Percentiles rank a stretch among this genome's conserved stretches.
phyloP scores from a whole-genome alignment of 2,329 filamentous ascomycete genomes.

The Coniella lustricola region DNA sequence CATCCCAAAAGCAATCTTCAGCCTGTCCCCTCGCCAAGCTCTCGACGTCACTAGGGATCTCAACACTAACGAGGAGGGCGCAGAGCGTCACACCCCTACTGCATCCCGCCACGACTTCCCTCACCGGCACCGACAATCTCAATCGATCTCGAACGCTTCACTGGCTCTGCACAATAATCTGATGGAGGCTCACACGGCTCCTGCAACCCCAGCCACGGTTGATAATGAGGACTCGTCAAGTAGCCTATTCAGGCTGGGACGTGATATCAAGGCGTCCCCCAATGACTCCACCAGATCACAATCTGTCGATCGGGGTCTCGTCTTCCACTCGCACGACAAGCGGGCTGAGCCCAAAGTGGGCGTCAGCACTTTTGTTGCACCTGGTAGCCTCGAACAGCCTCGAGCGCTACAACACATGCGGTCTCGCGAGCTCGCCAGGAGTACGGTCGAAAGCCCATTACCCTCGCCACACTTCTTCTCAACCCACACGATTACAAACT shows the following conservation, averaged over 20 bases:
- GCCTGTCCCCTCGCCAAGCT: slow-evolving; percentile 26
- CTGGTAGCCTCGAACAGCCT: slow-evolving; percentile 50
- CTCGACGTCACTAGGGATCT: slow-evolving; percentile 30
- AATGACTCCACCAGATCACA: slow-evolving; percentile 48
- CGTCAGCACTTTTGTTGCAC: slow-evolving; percentile 53
- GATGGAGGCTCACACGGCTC: slow-evolving; percentile 28
- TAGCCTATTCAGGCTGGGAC: slow-evolving; percentile 36
- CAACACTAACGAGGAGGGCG: slow-evolving; percentile 28
- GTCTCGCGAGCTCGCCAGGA: slow-evolving; percentile 34
- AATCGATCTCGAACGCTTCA: slow-evolving; percentile 38
- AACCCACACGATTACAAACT: slow-evolving; percentile 31
- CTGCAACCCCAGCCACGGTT: slow-evolving; percentile 32
- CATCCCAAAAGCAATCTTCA: slow-evolving; percentile 32
- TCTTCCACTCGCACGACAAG: slow-evolving; percentile 53
- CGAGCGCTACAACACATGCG: slow-evolving; percentile 40
- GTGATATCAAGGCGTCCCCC: slow-evolving; percentile 29
- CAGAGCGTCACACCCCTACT: slow-evolving; percentile 25
- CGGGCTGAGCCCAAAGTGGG: slow-evolving; percentile 58
- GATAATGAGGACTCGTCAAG: slow-evolving; percentile 32
- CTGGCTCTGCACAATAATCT: slow-evolving; percentile 32
- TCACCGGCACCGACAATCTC: slow-evolving; percentile 36
- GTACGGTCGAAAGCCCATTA: slow-evolving; percentile 23
- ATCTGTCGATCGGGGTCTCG: slow-evolving; percentile 56
- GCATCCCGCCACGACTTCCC: slow-evolving; percentile 24
- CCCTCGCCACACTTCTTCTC: slow-evolving; percentile 34